Evolutionary conservation across 345 rosid genomes (phyloP).

Genomic region (Trapa incisa): DNA sequence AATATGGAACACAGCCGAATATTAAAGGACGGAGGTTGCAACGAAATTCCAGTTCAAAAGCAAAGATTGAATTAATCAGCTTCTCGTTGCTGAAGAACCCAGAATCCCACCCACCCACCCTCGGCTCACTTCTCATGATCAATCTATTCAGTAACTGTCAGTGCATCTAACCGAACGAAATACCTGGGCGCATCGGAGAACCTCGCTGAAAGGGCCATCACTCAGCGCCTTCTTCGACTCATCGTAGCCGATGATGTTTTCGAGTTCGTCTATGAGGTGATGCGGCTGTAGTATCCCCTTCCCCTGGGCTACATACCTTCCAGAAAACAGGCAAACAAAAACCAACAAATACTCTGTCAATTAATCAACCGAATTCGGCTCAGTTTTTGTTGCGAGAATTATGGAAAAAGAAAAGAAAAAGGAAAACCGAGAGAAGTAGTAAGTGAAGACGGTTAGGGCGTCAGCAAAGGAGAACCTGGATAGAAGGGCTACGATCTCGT

Average conservation of each 20-base stretch:
- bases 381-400: neutral
- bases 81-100: neutral
- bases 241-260: slow-evolving; percentile 44
- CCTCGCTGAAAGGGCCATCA: slow-evolving; percentile 65
- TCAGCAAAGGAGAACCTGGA: slow-evolving; percentile 42
- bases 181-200: slow-evolving; percentile 70
- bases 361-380: neutral
- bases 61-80: neutral
- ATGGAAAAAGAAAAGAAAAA: neutral
- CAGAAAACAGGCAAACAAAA: neutral
- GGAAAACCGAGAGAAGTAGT: neutral
- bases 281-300: slow-evolving; percentile 87
- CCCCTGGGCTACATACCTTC: slow-evolving; percentile 87
- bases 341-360: neutral
- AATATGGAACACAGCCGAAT: too few species aligned
- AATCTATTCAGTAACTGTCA: neutral
- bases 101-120: neutral
- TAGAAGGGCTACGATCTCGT: slow-evolving; percentile 84
- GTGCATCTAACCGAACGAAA: neutral
- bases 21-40: neutral
- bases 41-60: neutral
- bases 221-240: slow-evolving; percentile 31
- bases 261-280: slow-evolving; percentile 72
- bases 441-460: neutral
- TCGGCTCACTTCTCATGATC: neutral